Base-by-base conservation (phyloP, 179 eudicot genomes). In the Silene noctiflora region DNA sequence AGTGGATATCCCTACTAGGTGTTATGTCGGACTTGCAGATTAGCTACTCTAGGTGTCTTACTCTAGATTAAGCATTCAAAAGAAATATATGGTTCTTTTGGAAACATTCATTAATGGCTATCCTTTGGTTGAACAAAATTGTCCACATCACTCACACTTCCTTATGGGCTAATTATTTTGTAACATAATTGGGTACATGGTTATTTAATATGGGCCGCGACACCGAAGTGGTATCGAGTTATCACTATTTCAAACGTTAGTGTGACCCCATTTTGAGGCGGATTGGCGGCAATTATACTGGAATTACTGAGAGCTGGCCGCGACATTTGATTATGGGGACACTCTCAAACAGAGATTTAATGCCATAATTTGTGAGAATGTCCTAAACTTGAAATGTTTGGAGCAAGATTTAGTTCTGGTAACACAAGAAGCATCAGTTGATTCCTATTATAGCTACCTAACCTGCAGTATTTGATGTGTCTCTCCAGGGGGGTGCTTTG, bases 401-500 rank as follows among this genome's bases (percentile, higher is more conserved):
- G 58, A 53, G 58, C 19, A 25, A 10, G 12, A 25, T 62, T 62
- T 25, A 9, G 29, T 24, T 19, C 21, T 44, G 72, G 21, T 10
- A 20, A n/a, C n/a, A n/a, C n/a, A n/a, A 39, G 17, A 11, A 7
- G 20, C 72, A 39, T 67, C 3, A 33, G 20, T 19, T 35, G 12
- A 21, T 33, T 46, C 7, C 24, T 33, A 19, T 62, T 62, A 46
- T 10, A 7, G 29, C 71, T 72, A 65, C 19, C 24, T 61, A 14
- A 24, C 69, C 16, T 65, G 20, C 51, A 19, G 48, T 67, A 51
- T 69, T 60, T 72, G 66, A 56, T 68, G 70, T 76, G 60, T 83
- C 58, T 84, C 25, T 59, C 48, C 84, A 95, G 99, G 95, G 93
- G 61, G 91, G 95, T 80, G 85, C 95, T 66, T 62, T 88, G 78